Conservation (phyloP, 75 land plant species). For the Azolla pinnata region DNA sequence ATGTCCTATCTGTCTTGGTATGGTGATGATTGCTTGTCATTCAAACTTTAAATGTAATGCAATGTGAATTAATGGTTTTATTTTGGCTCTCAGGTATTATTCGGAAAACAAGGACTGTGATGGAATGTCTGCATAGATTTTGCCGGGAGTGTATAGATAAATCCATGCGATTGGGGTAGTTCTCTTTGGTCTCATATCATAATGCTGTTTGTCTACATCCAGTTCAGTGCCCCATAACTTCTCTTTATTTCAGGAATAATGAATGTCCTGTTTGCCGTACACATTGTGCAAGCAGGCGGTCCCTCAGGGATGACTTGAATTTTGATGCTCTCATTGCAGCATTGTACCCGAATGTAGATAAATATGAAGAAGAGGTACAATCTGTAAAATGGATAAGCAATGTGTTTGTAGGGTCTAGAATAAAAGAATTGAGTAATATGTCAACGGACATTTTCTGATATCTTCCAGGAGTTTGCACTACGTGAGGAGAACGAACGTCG, state of each 20-base stretch:
- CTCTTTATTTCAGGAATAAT: slow-evolving; percentile 59
- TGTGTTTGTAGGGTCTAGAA: no score
- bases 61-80: no score
- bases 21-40: not conserved
- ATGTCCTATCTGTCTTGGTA: slow-evolving; percentile 55
- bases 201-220: not conserved
- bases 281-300: slow-evolving; percentile 97
- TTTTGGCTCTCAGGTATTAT: slow-evolving; percentile 57
- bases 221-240: not conserved
- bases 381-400: no score
- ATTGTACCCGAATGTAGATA: slow-evolving; percentile 80
- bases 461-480: slow-evolving; percentile 74
- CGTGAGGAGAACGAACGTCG: slow-evolving; percentile 66
- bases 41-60: not conserved
- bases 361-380: slow-evolving; percentile 96
- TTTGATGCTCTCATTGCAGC: slow-evolving; percentile 86
- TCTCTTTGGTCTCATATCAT: not conserved
- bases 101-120: slow-evolving; percentile 86
- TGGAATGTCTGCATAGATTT: slow-evolving; percentile 95
- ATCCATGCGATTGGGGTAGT: slow-evolving; percentile 90
- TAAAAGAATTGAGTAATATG: not conserved
- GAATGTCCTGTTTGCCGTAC: slow-evolving; percentile 99
- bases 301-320: slow-evolving; percentile 95
- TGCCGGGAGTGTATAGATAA: slow-evolving; percentile 97
- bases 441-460: slow-evolving; percentile 7